phyloP scores from a whole-genome alignment of 73 alveolate genomes.

The Tetrahymena malaccensis region DNA sequence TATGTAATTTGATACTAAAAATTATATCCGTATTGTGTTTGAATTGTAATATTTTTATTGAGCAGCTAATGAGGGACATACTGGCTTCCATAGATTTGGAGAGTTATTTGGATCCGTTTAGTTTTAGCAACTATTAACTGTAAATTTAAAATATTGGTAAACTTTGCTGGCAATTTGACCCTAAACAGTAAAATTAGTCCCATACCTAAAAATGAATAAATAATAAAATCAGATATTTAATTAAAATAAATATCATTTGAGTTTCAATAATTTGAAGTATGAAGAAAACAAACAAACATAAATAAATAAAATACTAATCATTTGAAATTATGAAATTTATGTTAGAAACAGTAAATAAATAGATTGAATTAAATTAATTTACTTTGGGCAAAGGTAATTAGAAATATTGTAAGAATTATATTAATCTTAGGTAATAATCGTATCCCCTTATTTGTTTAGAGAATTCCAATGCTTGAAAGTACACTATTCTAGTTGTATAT shows the following conservation, averaged over 20 bases:
- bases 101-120: background rate
- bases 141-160: constrained; percentile 6
- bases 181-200: constrained; percentile 1
- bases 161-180: constrained; percentile 9
- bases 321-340: no score
- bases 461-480: constrained; percentile 8
- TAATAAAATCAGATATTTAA: background rate
- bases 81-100: constrained; percentile 16
- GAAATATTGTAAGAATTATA: background rate
- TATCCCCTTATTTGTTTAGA: background rate
- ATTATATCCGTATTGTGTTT: background rate
- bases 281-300: no score
- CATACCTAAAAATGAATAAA: background rate
- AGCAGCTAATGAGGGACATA: background rate
- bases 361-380: background rate
- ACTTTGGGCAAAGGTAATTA: constrained; percentile 27
- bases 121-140: constrained; percentile 2
- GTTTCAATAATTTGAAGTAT: no score
- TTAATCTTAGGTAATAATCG: background rate
- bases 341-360: background rate
- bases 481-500: constrained; percentile 20
- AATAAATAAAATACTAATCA: background rate
- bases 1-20: constrained; percentile 5
- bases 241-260: no score
- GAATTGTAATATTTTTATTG: background rate